phyloP scores from a whole-genome alignment of 2,329 filamentous ascomycete genomes.

The Knoxdaviesia capensis region DNA sequence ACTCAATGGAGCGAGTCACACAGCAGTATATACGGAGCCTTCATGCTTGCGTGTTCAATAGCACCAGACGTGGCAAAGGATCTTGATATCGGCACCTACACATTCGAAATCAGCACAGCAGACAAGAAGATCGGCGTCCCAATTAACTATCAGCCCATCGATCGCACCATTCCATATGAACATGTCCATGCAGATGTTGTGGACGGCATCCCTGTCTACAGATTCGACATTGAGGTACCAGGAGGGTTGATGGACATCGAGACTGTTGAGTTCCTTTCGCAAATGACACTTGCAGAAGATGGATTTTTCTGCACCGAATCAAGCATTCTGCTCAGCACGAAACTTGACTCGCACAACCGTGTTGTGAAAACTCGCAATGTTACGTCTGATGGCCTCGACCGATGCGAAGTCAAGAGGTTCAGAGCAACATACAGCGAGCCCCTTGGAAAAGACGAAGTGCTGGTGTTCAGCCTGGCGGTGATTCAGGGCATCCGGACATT shows the following conservation, averaged over 20 bases:
- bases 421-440: background rate
- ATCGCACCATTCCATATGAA: background rate
- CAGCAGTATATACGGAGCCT: background rate
- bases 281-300: background rate
- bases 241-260: background rate
- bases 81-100: background rate
- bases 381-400: background rate
- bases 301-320: background rate
- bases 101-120: background rate
- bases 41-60: background rate
- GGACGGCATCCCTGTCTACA: background rate
- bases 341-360: background rate
- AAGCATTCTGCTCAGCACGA: background rate
- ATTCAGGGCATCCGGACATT: too few relatives aligned
- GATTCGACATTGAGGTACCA: background rate
- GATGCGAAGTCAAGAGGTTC: background rate
- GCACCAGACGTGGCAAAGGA: background rate
- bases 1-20: background rate
- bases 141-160: background rate
- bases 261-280: background rate
- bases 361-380: background rate
- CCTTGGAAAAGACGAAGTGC: background rate
- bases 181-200: background rate
- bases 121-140: background rate
- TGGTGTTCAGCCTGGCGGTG: background rate